A percentile compares a stretch with the other conserved stretches of the same genome.
Evolutionary conservation across 1,284 basidiomycete genomes (phyloP).

Genomic region (Fomes fomentarius): DNA sequence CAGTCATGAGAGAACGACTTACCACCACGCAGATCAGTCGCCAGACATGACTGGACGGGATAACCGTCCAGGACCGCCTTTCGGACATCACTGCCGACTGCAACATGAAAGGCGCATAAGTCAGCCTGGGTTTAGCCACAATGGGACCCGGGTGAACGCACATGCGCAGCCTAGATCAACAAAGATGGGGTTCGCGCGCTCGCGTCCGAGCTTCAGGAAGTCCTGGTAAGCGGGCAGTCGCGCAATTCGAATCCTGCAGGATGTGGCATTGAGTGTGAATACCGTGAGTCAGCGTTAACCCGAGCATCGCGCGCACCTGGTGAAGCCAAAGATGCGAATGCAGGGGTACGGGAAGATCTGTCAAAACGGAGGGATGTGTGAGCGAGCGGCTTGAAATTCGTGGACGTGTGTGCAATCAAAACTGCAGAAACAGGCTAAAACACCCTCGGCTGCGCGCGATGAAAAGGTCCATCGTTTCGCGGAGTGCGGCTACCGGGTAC

Average conservation of each 20-base stretch:
- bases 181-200: conserved; percentile 45
- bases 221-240: conserved; percentile 44
- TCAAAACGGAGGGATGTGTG: neutral
- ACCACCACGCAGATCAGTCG: conserved; percentile 38
- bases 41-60: conserved; percentile 37
- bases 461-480: too few relatives aligned
- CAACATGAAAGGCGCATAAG: too few relatives aligned
- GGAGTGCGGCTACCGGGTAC: neutral
- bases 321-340: conserved; percentile 22
- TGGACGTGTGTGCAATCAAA: too few relatives aligned
- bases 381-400: too few relatives aligned
- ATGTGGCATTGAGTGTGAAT: neutral
- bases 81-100: conserved; percentile 47
- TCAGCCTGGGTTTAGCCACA: neutral
- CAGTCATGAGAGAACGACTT: conserved; percentile 1
- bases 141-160: conserved; percentile 28
- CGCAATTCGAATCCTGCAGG: conserved; percentile 35
- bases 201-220: conserved; percentile 41
- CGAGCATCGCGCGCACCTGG: conserved; percentile 10
- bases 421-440: too few relatives aligned
- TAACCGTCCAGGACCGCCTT: conserved; percentile 45
- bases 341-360: conserved; percentile 21
- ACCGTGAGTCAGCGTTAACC: too few relatives aligned
- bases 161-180: conserved; percentile 52
- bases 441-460: neutral